Percentiles rank a stretch among this genome's conserved stretches.
phyloP scores from a whole-genome alignment of 305 asterid species.

The Solanum hybrid region DNA sequence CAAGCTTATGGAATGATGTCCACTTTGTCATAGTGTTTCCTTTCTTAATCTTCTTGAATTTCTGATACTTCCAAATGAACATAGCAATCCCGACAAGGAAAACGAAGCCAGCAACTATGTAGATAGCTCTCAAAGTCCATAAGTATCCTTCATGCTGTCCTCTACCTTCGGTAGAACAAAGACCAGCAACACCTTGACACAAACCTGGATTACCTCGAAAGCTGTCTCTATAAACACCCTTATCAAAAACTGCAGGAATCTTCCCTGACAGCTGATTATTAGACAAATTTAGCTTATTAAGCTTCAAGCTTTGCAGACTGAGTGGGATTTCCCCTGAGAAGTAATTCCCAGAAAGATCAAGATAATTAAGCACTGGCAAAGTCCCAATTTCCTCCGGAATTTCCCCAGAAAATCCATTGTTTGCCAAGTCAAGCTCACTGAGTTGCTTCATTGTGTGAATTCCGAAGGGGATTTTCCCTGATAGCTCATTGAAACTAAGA shows the following conservation, averaged over 20 bases:
- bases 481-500: constrained; percentile 46
- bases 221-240: constrained; percentile 40
- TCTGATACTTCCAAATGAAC: constrained; percentile 35
- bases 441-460: constrained; percentile 37
- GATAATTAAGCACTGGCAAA: constrained; percentile 57
- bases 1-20: constrained; percentile 66
- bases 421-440: constrained; percentile 56
- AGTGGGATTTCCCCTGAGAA: constrained; percentile 53
- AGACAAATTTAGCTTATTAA: constrained; percentile 59
- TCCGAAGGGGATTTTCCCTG: constrained; percentile 50
- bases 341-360: constrained; percentile 61
- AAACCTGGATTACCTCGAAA: constrained; percentile 64
- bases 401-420: constrained; percentile 45
- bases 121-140: constrained; percentile 30
- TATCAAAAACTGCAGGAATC: constrained; percentile 43
- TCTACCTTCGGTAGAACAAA: constrained; percentile 15
- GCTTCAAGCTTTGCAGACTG: constrained; percentile 55
- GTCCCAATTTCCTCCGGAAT: constrained; percentile 62
- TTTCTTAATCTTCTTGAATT: constrained; percentile 14
- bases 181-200: constrained; percentile 26
- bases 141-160: constrained; percentile 8
- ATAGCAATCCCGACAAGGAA: constrained; percentile 38
- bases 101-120: constrained; percentile 21
- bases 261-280: constrained; percentile 50
- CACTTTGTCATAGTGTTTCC: constrained; percentile 39